Base-by-base conservation (phyloP, 2,329 filamentous ascomycete species). In the Sclerotinia subarctica region DNA sequence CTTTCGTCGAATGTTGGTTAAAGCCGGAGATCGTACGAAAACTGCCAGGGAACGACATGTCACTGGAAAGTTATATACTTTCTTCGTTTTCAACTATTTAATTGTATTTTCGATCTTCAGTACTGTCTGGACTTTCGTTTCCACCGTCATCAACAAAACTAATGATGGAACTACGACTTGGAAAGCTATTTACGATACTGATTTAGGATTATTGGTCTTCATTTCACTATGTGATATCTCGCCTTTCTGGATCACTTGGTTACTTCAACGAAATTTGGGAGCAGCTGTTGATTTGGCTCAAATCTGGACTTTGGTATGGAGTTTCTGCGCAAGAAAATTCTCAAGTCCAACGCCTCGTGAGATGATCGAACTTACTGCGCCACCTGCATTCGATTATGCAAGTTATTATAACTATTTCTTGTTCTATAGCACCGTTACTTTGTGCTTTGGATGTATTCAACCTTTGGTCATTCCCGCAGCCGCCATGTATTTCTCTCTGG, bases 401-500 rank as follows among this genome's bases (percentile, higher is more conserved):
- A 93, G 88, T 74, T 98, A 98, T 81, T 99, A 97, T 85, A 98
- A 97, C 79, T 98, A 96, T 78, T 97, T 97, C 79, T 83, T 98
- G 42, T 99, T 92, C 80, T 99, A 98, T 81, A 84, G 91, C 32
- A 97, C 94, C 0, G 91, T 98, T 44, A 90, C 93, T 0, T 83
- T 99, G 21, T 93, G 89, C 74, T 97, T 95, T 76, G 88, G 90
- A 2, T 88, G 89, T 1, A 84, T 98, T 64, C 95, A 98, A 78
- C 95, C 95, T 0, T 84, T 98, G 32, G 90, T 95, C 1, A 84
- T 99, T 10, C 88, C 92, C 0, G 91, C 96, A 51, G 93, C 92
- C 0, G 93, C 94, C 1, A 80, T 97, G 42, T 99, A 97, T 83
- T 98, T 98, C 78, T 81, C 83, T 64, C 82, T 99, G 63, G 95